Evolutionary conservation across 1,139 yeast species (phyloP).

Genomic region (Candida mesenterica): DNA sequence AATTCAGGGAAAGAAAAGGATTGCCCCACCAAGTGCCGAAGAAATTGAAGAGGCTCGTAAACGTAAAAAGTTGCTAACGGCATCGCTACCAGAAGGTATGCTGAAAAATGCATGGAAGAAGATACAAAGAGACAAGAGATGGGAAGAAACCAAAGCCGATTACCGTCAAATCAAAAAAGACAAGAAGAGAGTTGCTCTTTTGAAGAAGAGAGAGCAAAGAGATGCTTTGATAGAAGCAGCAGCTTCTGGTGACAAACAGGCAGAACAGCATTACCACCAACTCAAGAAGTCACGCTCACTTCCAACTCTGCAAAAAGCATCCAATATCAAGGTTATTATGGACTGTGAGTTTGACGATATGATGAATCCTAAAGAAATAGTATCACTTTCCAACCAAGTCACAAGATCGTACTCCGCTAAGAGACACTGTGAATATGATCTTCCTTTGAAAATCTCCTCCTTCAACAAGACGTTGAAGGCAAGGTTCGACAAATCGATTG

Average conservation of each 20-base stretch:
- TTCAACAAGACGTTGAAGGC: constrained; percentile 64
- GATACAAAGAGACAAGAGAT: constrained; percentile 54
- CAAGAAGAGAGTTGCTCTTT: constrained; percentile 48
- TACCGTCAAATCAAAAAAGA: constrained; percentile 50
- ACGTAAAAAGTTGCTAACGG: constrained; percentile 16
- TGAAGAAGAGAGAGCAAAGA: constrained; percentile 31
- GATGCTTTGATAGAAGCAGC: constrained; percentile 14
- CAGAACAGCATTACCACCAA: constrained; percentile 23
- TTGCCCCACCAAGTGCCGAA: constrained; percentile 16
- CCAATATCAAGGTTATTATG: constrained; percentile 57
- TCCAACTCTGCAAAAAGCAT: constrained; percentile 41
- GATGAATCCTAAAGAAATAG: constrained; percentile 79
- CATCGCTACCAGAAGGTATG: constrained; percentile 72
- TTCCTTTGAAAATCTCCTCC: constrained; percentile 61
- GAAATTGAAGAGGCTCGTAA: constrained; percentile 16
- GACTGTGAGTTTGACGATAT: constrained; percentile 91
- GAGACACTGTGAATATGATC: constrained; percentile 57
- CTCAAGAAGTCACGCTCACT: constrained; percentile 29
- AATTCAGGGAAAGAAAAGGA: constrained; percentile 6
- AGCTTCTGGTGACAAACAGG: constrained; percentile 18
- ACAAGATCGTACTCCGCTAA: constrained; percentile 80
- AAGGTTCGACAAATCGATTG: constrained; percentile 66
- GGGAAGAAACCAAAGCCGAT: constrained; percentile 66
- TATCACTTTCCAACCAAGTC: constrained; percentile 76
- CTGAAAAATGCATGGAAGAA: constrained; percentile 82